Evolutionary conservation across 371 early-diverging fungal genomes (phyloP).

Genomic region (Syncephalastrum sp.): DNA sequence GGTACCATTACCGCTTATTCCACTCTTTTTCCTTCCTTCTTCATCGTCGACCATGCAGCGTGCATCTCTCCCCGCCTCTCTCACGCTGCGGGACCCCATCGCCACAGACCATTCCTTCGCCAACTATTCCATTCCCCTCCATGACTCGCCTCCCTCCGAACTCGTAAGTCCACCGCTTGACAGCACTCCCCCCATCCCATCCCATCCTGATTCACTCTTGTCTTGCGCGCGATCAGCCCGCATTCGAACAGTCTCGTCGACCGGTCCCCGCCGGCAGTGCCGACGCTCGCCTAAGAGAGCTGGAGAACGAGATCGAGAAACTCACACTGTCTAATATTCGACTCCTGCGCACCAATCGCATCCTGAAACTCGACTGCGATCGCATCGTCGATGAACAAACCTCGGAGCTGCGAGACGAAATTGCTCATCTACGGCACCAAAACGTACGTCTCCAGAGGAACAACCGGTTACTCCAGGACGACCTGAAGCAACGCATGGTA

Average conservation of each 20-base stretch:
- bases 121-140: constrained; percentile 29
- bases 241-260: background rate
- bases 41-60: constrained; percentile 10
- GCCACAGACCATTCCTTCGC: constrained; percentile 21
- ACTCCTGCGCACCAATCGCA: constrained; percentile 36
- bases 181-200: background rate
- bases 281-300: constrained; percentile 31
- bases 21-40: background rate
- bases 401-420: constrained; percentile 34
- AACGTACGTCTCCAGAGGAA: constrained; percentile 47
- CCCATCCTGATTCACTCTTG: background rate
- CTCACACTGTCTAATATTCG: constrained; percentile 38
- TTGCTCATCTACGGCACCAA: constrained; percentile 29
- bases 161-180: constrained; percentile 1
- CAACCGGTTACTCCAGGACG: constrained; percentile 38
- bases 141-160: constrained; percentile 15
- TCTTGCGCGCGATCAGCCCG: background rate
- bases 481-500: constrained; percentile 25
- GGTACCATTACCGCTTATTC: too few species aligned
- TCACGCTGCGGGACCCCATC: constrained; percentile 17
- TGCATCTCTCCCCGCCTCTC: constrained; percentile 13
- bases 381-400: constrained; percentile 39
- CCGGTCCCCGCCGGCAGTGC: constrained; percentile 15
- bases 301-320: constrained; percentile 38
- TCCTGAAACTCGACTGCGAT: constrained; percentile 42